Conservation (phyloP, 2,329 filamentous ascomycete genomes). For the Stachybotrys chartarum region DNA sequence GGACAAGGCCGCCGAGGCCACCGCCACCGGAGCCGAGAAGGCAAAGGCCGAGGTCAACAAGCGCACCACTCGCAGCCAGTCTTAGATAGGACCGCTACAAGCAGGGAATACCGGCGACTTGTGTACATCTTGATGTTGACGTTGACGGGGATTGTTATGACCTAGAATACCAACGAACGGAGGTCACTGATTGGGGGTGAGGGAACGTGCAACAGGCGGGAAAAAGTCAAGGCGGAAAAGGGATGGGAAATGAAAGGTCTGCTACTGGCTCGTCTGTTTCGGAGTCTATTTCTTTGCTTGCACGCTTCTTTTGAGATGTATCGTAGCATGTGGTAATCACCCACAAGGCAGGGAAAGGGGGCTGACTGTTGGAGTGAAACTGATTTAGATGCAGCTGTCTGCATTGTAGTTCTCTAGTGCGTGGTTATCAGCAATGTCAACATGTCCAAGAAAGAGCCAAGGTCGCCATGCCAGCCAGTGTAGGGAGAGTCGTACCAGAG, state of each 20-base stretch:
- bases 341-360: background rate
- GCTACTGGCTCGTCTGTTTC: background rate
- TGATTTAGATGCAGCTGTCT: background rate
- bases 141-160: background rate
- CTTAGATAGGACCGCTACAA: constrained; percentile 22
- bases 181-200: background rate
- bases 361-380: background rate
- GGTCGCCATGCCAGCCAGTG: too few relatives aligned
- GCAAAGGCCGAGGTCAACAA: constrained; percentile 67
- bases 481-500: too few relatives aligned
- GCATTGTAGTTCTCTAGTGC: background rate
- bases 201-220: background rate
- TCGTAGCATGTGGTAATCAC: background rate
- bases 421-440: background rate
- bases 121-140: background rate
- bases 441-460: background rate
- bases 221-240: background rate
- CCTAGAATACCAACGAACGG: background rate
- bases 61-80: constrained; percentile 51
- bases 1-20: constrained; percentile 55
- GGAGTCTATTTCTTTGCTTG: background rate
- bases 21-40: constrained; percentile 58
- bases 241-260: background rate
- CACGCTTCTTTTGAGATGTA: background rate
- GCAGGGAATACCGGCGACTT: background rate